Conservation (phyloP, 1,139 yeast genomes). For the Nematodospora anomalae region DNA sequence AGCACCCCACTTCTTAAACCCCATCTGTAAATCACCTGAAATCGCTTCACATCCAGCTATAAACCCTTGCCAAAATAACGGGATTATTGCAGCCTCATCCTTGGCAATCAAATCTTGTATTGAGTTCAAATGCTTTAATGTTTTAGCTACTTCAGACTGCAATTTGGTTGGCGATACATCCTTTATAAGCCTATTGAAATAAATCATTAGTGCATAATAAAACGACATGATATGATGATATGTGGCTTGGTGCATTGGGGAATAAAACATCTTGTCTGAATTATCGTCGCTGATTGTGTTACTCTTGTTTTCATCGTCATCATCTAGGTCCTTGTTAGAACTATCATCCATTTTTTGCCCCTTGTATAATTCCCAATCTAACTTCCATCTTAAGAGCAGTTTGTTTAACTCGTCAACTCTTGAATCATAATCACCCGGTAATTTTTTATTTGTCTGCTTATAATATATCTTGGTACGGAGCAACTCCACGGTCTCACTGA, state of each 20-base stretch:
- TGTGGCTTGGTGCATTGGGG: conserved; percentile 69
- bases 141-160: conserved; percentile 60
- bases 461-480: conserved; percentile 62
- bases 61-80: conserved; percentile 87
- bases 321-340: conserved; percentile 5
- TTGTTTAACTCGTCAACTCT: conserved; percentile 50
- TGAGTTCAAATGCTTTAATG: conserved; percentile 63
- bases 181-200: conserved; percentile 67
- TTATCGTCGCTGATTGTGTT: conserved; percentile 18
- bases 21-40: conserved; percentile 55
- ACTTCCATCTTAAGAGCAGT: conserved; percentile 60
- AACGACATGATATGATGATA: conserved; percentile 82
- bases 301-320: conserved; percentile 11
- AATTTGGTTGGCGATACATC: conserved; percentile 51
- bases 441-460: conserved; percentile 26
- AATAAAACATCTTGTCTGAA: conserved; percentile 37
- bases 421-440: conserved; percentile 46
- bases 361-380: conserved; percentile 57
- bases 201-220: conserved; percentile 72
- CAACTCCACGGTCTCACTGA: conserved; percentile 67
- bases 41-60: conserved; percentile 85
- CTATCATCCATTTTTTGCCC: conserved; percentile 9
- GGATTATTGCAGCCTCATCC: conserved; percentile 63
- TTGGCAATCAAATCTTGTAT: conserved; percentile 57
- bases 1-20: conserved; percentile 81